Evolutionary conservation across 495 filamentous ascomycete species (phyloP), one percentile per base, ranked within the genome.

Genomic region (Penicillium salamii): DNA sequence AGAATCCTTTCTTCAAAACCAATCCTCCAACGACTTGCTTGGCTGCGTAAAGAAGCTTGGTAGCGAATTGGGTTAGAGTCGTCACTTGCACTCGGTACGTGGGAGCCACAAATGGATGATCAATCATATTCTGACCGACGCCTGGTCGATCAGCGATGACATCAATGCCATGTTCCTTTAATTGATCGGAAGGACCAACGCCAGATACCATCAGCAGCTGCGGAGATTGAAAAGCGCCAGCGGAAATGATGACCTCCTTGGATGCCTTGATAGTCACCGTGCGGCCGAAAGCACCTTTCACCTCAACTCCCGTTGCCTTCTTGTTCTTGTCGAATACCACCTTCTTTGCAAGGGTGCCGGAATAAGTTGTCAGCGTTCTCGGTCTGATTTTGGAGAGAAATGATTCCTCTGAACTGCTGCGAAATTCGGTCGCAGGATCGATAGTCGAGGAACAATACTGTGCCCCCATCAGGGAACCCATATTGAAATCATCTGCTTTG

Each of bases 151-250:
- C 51, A 4, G 59, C 57, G 9, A 79, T 23, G 7, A 77, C 58
- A 1, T 61, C 58, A 28, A 80, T 75, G 6, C 58, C 56, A 21
- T 63, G 51, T 36, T 61, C 17, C 33, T 69, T 17, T 1, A 80
- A 45, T 6, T 62, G 62, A 0, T 42, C 54, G 13, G 46, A 42
- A 0, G 69, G 72, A 0, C 78, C 78, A 41, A 80, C 54, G 1
- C 78, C 77, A 1, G 74, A 78, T 5, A 77, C 58, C 50, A 75
- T 69, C 5, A 81, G 62, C 3, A 81, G 55, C 43, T 80, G 77
- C 0, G 78, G 50, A 1, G 50, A 40, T 3, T 40, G 29, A 2
- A 53, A 52, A 6, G 17, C 50, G 29, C 50, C 50, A 12, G 69
- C 75, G 1, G 69, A 70, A 9, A 79, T 15, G 4, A 81, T 74